Evolutionary conservation across 2,329 filamentous ascomycete genomes (phyloP).

Genomic region (Xylariaceae sp.): DNA sequence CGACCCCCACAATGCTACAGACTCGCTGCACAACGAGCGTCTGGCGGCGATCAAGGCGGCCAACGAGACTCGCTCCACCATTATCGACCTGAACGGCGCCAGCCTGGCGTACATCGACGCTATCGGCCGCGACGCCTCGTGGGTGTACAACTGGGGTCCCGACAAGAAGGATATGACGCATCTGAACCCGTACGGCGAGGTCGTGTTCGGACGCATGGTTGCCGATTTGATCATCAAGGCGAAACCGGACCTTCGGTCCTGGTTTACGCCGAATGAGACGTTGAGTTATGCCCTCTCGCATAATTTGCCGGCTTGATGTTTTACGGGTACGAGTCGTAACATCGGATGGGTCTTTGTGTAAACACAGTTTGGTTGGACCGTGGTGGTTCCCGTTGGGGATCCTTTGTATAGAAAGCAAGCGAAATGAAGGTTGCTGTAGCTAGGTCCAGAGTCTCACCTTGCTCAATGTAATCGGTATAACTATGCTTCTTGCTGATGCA

Average conservation of each 20-base stretch:
- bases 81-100: slow-evolving; percentile 59
- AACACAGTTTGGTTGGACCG: too few relatives aligned
- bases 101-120: slow-evolving; percentile 59
- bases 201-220: slow-evolving; percentile 65
- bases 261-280: slow-evolving; percentile 41
- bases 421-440: too few relatives aligned
- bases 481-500: too few relatives aligned
- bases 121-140: slow-evolving; percentile 55
- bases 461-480: too few relatives aligned
- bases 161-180: slow-evolving; percentile 58
- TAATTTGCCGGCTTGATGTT: slow-evolving; percentile 46
- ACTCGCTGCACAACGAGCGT: slow-evolving; percentile 56
- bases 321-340: too few relatives aligned
- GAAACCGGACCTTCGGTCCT: slow-evolving; percentile 33
- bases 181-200: slow-evolving; percentile 58
- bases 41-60: slow-evolving; percentile 56
- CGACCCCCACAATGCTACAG: slow-evolving; percentile 46
- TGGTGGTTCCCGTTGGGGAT: too few relatives aligned
- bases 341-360: too few relatives aligned
- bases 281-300: slow-evolving; percentile 44
- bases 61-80: slow-evolving; percentile 43
- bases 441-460: too few relatives aligned
- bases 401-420: too few relatives aligned
- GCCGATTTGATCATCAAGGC: slow-evolving; percentile 54
- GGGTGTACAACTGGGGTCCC: slow-evolving; percentile 53